Base-by-base conservation (phyloP, 176 grass and related monocot species). In the Zizania latifolia region DNA sequence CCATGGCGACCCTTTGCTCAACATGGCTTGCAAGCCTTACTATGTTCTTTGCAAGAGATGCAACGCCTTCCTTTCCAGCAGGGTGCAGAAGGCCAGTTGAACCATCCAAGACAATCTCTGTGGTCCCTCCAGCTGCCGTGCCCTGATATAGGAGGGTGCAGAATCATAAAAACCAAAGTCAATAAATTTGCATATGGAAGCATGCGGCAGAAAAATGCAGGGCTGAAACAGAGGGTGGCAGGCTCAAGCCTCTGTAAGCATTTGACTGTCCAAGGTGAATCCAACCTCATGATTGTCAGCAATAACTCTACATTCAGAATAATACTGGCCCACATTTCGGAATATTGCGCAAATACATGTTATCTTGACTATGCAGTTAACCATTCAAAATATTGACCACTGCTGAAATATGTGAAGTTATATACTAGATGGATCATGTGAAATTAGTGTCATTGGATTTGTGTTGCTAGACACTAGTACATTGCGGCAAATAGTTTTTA, bases 91-190 rank as follows among this genome's bases (percentile, higher is more conserved):
- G 76, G 73, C 95, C 95, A 5, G 95, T 99, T 24, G 84, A 88
- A 51, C 89, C 89, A 31, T 98, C 81, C 61, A 94, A 24, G 16
- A 94, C 79, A 29, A 98, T 94, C 57, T 98, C 95, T 10, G 78
- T 92, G 48, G 95, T 99, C 55, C 95, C 95, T 65, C 95, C 95
- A 2, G 95, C 91, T 16, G 91, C 86, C 15, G 95, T 94, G 41
- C 91, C 95, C 91, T 94, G 79, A 65, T 65, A 68, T n/a, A 76
- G 9, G n/a, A 54, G 70, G 30, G 56, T 1, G 40, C 3, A 44
- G 51, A 9, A 19, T 24, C 70, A 63, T 83, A 44, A 57, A 74
- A 62, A n/a, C n/a, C 44, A 21, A 27, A 39, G 74, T 62, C 68
- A 61, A n/a, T 75, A 51, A 88, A 68, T 74, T 41, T 59, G 39